A percentile compares a stretch with the other conserved stretches of the same genome.
Conservation (phyloP, 164 flowering plant species). For the Aristolochia fimbriata region DNA sequence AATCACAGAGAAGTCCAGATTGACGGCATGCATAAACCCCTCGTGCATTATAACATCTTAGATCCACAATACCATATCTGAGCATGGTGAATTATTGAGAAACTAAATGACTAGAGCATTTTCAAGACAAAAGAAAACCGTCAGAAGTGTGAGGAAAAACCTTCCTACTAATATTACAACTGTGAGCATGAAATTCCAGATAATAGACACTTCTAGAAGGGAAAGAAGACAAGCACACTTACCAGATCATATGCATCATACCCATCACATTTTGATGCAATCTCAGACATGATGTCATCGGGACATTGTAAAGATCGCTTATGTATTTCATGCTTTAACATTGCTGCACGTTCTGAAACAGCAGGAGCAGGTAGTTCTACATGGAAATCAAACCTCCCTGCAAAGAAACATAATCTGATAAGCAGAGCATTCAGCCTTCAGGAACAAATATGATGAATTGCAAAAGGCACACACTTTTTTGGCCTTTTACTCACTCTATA, state of each 20-base stretch:
- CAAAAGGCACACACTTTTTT: neutral
- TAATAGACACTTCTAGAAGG: too few species aligned
- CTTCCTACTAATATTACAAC: neutral
- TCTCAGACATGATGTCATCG: conserved; percentile 52
- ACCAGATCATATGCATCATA: conserved; percentile 99
- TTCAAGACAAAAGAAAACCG: too few species aligned
- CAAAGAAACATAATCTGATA: conserved; percentile 9
- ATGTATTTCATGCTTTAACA: conserved; percentile 70
- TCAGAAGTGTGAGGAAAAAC: too few species aligned
- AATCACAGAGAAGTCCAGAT: too few species aligned
- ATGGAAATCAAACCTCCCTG: conserved; percentile 95
- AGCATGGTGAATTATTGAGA: too few species aligned
- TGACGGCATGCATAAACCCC: too few species aligned
- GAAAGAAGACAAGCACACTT: conserved; percentile 5
- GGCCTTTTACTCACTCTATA: neutral
- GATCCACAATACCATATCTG: too few species aligned
- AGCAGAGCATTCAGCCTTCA: neutral
- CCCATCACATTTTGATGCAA: conserved; percentile 90
- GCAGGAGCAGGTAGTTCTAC: conserved; percentile 79
- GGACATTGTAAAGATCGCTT: conserved; percentile 67
- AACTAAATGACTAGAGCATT: too few species aligned
- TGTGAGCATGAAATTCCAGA: neutral
- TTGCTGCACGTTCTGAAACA: conserved; percentile 67
- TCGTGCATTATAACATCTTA: too few species aligned
- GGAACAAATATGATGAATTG: neutral